These are phyloP conservation scores for Aethionema arabicum DNA, from an alignment of 345 rosid species.

Conservation along the genomic window DNA sequence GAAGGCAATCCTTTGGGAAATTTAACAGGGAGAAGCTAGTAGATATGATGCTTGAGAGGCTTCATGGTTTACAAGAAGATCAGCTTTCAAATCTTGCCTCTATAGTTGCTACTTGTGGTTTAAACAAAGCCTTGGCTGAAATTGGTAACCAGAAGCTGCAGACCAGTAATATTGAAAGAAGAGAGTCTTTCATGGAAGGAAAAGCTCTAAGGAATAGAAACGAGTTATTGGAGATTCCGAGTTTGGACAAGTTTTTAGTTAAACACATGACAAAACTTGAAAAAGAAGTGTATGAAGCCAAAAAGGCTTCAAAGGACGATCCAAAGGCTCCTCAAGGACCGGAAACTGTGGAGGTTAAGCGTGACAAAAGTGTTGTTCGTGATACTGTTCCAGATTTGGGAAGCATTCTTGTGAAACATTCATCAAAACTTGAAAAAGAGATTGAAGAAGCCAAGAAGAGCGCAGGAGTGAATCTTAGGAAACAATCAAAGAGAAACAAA, in stretches of 20 bases:
- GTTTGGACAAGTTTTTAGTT: constrained; percentile 81
- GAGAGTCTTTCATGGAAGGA: constrained; percentile 36
- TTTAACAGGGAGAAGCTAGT: constrained; percentile 52
- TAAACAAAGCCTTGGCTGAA: constrained; percentile 86
- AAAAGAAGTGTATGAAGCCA: constrained; percentile 83
- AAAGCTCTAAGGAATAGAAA: constrained; percentile 34
- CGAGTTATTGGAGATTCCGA: constrained; percentile 58
- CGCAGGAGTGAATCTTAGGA: constrained; percentile 27
- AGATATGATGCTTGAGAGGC: constrained; percentile 82
- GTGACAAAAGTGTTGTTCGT: constrained; percentile 26
- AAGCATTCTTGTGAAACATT: constrained; percentile 64
- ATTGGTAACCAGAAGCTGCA: constrained; percentile 46
- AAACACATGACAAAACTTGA: constrained; percentile 80
- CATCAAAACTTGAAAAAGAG: constrained; percentile 58
- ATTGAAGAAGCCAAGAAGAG: constrained; percentile 57
- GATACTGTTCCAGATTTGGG: constrained; percentile 50
- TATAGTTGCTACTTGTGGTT: constrained; percentile 91
- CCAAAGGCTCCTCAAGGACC: constrained; percentile 16
- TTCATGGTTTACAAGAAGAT: constrained; percentile 68
- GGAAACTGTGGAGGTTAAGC: constrained; percentile 21
- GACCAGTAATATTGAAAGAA: constrained; percentile 26
- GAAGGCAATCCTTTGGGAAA: constrained; percentile 62
- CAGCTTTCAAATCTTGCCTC: constrained; percentile 92
- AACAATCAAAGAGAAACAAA: constrained; percentile 31
- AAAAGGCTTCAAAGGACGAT: constrained; percentile 41